Evolutionary conservation across 257 asterid species (phyloP).

Genomic region (Plantago major): DNA sequence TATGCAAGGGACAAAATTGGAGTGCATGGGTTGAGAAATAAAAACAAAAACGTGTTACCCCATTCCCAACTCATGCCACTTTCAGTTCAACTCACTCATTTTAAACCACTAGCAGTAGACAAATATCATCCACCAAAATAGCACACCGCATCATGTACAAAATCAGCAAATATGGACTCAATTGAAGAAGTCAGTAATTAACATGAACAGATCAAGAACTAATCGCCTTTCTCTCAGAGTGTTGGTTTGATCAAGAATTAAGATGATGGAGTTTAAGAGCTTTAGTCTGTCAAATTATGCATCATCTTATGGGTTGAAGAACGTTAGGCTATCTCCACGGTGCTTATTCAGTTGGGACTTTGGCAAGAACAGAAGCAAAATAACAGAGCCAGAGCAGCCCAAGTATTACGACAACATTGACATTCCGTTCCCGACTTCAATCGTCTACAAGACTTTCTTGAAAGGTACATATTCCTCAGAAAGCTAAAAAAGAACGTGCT

Average conservation of each 20-base stretch:
- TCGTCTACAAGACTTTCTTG: conserved; percentile 59
- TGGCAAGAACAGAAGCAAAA: conserved; percentile 37
- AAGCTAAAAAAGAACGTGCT: not conserved
- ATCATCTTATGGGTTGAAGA: conserved; percentile 25
- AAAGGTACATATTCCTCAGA: conserved; percentile 36
- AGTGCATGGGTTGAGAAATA: no score
- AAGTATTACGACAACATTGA: conserved; percentile 48
- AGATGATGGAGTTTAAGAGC: conserved; percentile 24
- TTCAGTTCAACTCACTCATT: not conserved
- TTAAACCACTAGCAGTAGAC: not conserved
- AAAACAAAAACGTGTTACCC: not conserved
- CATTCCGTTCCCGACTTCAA: conserved; percentile 66
- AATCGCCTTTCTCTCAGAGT: not conserved
- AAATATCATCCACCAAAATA: not conserved
- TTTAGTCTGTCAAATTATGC: conserved; percentile 33
- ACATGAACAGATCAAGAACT: not conserved
- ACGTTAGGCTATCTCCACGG: conserved; percentile 21
- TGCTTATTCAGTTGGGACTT: conserved; percentile 69
- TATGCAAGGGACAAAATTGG: no score
- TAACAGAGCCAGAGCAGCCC: conserved; percentile 28
- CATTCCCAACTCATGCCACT: no score
- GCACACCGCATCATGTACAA: no score
- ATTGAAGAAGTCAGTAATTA: not conserved
- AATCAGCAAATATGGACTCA: not conserved
- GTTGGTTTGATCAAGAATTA: not conserved